Conservation (phyloP, 257 asterid genomes). For the Solanum ossicruentum region DNA sequence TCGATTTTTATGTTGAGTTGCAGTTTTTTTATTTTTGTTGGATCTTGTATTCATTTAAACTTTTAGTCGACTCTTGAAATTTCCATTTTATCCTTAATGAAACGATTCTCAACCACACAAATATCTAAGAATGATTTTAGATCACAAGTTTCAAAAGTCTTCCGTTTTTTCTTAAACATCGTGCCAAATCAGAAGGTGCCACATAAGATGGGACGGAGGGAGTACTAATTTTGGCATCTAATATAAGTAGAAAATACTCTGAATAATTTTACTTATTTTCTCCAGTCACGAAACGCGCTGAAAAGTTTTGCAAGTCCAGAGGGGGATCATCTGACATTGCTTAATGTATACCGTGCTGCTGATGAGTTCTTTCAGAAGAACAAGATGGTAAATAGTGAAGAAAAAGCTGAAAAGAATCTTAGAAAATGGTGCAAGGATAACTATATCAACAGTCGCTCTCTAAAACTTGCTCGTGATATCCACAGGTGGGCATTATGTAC, state of each 20-base stretch:
- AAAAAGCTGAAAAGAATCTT: slow-evolving; percentile 71
- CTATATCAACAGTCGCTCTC: slow-evolving; percentile 77
- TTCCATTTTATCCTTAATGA: too few relatives aligned
- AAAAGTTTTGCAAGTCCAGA: slow-evolving; percentile 72
- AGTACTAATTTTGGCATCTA: not conserved
- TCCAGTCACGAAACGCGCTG: slow-evolving; percentile 70
- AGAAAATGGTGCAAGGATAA: slow-evolving; percentile 95
- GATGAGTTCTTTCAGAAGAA: slow-evolving; percentile 61
- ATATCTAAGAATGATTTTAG: too few relatives aligned
- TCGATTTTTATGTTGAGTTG: too few relatives aligned
- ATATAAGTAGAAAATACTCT: slow-evolving; percentile 7
- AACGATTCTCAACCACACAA: too few relatives aligned
- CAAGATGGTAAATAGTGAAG: slow-evolving; percentile 29
- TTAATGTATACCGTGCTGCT: slow-evolving; percentile 68
- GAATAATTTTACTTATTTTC: not conserved
- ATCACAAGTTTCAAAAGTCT: too few relatives aligned
- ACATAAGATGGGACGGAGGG: too few relatives aligned
- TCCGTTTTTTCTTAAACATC: too few relatives aligned
- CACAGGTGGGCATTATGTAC: slow-evolving; percentile 49
- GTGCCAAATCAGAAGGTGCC: too few relatives aligned
- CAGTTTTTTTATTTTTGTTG: too few relatives aligned
- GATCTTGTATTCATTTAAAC: too few relatives aligned
- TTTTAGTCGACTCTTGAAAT: too few relatives aligned
- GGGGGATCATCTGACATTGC: slow-evolving; percentile 89
- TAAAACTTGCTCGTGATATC: slow-evolving; percentile 83